Evolutionary conservation across 2,329 filamentous ascomycete species (phyloP).

Genomic region (Massarina eburnea): DNA sequence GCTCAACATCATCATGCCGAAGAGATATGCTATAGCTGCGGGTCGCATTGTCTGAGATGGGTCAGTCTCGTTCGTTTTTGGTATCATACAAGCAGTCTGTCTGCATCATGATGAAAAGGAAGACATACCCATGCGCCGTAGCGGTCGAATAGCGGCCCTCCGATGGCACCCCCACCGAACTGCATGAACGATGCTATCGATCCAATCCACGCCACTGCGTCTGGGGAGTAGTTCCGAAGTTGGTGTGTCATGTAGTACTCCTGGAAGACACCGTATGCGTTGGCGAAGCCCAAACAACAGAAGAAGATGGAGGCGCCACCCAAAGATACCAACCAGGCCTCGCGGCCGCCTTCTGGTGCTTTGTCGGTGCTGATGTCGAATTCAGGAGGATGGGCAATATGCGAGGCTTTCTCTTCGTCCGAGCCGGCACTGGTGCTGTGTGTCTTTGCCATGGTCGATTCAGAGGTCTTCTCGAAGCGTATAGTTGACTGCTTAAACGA

Average conservation of each 20-base stretch:
- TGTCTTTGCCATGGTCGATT: no score
- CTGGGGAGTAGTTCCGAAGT: conserved; percentile 34
- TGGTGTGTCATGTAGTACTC: conserved; percentile 48
- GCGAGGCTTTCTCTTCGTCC: conserved; percentile 1
- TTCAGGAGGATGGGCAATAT: neutral
- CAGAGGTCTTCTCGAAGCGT: no score
- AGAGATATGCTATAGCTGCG: conserved; percentile 58
- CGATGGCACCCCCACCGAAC: conserved; percentile 56
- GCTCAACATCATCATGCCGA: conserved; percentile 63
- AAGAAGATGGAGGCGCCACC: conserved; percentile 36
- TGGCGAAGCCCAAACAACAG: conserved; percentile 43
- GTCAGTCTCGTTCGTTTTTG: no score
- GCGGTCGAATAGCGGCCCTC: conserved; percentile 63
- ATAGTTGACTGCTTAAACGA: no score
- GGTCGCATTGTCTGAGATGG: conserved; percentile 48
- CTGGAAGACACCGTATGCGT: conserved; percentile 47
- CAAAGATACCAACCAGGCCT: conserved; percentile 39
- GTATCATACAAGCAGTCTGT: no score
- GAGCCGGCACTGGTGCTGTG: neutral
- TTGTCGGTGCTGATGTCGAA: conserved; percentile 25
- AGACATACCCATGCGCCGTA: conserved; percentile 44
- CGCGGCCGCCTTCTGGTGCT: conserved; percentile 38
- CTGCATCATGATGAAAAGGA: neutral
- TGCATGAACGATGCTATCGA: conserved; percentile 48
- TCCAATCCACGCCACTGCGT: conserved; percentile 49